Conservation (phyloP, 2,329 filamentous ascomycete genomes). For the Fusarium stilboides region DNA sequence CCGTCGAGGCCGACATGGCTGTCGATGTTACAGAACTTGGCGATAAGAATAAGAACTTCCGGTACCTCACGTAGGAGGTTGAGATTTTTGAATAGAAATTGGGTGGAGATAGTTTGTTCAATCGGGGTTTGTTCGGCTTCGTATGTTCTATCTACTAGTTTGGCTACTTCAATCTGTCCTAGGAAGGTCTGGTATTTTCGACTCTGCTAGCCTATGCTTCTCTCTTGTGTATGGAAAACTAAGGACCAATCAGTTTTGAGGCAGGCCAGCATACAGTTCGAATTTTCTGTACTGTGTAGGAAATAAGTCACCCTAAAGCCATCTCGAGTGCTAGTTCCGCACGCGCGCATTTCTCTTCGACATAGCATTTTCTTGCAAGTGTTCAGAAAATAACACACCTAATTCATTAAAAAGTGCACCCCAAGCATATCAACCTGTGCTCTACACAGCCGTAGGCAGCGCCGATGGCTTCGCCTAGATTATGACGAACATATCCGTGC, state of each 20-base stretch:
- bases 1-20: constrained; percentile 15
- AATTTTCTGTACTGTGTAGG: too few relatives aligned
- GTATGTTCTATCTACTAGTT: neutral
- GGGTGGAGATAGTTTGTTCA: neutral
- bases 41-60: constrained; percentile 30
- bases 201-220: neutral
- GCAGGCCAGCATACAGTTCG: neutral
- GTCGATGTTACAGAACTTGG: constrained; percentile 27
- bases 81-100: neutral
- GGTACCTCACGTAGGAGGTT: neutral
- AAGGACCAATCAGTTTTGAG: fast-evolving
- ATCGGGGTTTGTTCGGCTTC: fast-evolving
- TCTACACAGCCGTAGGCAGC: too few relatives aligned
- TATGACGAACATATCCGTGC: too few relatives aligned
- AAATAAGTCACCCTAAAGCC: neutral
- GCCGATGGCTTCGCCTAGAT: too few relatives aligned
- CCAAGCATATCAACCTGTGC: too few relatives aligned
- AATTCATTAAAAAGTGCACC: too few relatives aligned
- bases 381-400: too few relatives aligned
- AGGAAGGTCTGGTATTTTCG: neutral
- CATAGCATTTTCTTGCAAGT: too few relatives aligned
- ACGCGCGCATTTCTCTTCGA: too few relatives aligned
- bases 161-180: neutral
- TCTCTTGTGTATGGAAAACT: fast-evolving
- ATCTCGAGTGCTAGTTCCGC: neutral